Evolutionary conservation across 331 rosid species (phyloP).

Genomic region (Malus hybrid): DNA sequence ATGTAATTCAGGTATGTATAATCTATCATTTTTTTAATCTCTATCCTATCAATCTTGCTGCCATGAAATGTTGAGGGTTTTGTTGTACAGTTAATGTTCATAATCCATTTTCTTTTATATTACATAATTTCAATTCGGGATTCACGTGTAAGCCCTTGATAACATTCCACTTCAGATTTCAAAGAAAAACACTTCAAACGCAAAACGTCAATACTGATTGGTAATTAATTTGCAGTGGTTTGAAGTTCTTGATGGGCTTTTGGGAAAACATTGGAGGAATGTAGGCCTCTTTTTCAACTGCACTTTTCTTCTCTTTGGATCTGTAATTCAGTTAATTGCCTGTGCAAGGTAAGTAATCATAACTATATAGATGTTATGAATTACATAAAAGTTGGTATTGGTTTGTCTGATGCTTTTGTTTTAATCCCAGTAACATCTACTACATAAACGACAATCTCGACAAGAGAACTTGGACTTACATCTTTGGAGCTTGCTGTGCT

Average conservation of each 20-base stretch:
- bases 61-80: background rate
- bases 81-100: background rate
- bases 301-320: conserved; percentile 95
- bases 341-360: conserved; percentile 66
- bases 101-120: background rate
- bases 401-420: background rate
- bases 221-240: conserved; percentile 62
- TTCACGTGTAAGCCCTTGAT: no score
- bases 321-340: conserved; percentile 93
- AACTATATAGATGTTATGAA: background rate
- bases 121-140: background rate
- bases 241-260: conserved; percentile 95
- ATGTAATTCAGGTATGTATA: conserved; percentile 72
- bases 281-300: conserved; percentile 89
- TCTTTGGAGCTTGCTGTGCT: conserved; percentile 97
- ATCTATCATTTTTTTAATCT: background rate
- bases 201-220: background rate
- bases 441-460: conserved; percentile 95
- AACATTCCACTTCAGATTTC: background rate
- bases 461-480: conserved; percentile 99
- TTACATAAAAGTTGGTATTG: background rate
- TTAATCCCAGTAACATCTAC: conserved; percentile 70
- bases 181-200: background rate
- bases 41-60: background rate
- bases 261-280: conserved; percentile 94